Percentiles rank a stretch among this genome's conserved stretches.
Conservation (phyloP, 176 grass and related monocot species). For the Themeda triandra region DNA sequence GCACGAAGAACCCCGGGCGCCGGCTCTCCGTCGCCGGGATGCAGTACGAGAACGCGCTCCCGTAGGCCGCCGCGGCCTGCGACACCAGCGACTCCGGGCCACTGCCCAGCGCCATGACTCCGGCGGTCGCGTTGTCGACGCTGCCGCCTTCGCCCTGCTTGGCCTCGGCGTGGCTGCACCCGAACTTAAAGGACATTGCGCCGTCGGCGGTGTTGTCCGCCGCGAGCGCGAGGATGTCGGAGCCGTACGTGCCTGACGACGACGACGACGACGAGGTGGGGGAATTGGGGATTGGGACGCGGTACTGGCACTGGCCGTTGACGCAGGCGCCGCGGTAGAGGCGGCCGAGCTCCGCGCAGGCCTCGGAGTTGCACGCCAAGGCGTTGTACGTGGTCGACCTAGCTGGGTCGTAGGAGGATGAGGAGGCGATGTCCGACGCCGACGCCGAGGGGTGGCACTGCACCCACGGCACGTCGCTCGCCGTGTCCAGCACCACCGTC, state of each 20-base stretch:
- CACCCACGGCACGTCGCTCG: slow-evolving; percentile 1
- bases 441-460: neutral
- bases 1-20: slow-evolving; percentile 38
- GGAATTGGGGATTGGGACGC: neutral
- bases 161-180: slow-evolving; percentile 43
- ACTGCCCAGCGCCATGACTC: slow-evolving; percentile 57
- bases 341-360: neutral
- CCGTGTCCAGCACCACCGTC: slow-evolving; percentile 1
- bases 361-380: neutral
- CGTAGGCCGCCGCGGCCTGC: slow-evolving; percentile 14
- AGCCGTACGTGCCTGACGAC: neutral
- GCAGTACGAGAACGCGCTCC: slow-evolving; percentile 61
- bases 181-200: slow-evolving; percentile 34
- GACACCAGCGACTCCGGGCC: slow-evolving; percentile 45
- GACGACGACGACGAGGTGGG: neutral
- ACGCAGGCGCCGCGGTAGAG: neutral
- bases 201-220: slow-evolving; percentile 12
- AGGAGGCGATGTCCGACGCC: neutral
- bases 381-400: neutral
- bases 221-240: neutral
- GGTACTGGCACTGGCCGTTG: neutral
- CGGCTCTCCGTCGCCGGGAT: slow-evolving; percentile 33
- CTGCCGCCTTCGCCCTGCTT: slow-evolving; percentile 16
- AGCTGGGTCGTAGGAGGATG: neutral
- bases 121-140: slow-evolving; percentile 31